These are phyloP conservation scores for Hypoxylon lienhwacheense DNA, from an alignment of 495 filamentous ascomycete species.

Conservation along the genomic window DNA sequence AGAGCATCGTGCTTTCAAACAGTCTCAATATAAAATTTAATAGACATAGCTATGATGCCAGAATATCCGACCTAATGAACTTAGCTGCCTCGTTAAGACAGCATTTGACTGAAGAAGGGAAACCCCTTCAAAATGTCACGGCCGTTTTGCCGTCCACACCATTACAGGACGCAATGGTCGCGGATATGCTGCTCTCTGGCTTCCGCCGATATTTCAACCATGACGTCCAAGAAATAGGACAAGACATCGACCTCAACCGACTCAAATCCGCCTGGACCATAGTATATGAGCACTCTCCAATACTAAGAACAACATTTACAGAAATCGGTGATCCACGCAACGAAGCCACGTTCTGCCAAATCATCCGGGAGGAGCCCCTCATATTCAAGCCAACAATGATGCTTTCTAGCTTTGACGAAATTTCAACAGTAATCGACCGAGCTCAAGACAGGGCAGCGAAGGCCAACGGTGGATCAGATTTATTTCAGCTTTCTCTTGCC, in stretches of 20 bases:
- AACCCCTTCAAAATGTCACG: slow-evolving; percentile 45
- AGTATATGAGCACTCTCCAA: slow-evolving; percentile 62
- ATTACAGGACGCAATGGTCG: slow-evolving; percentile 81
- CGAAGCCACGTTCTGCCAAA: slow-evolving; percentile 63
- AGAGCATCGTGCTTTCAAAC: slow-evolving; percentile 46
- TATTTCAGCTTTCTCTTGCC: slow-evolving; percentile 50
- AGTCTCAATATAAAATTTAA: not conserved
- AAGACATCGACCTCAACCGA: slow-evolving; percentile 50
- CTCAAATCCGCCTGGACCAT: slow-evolving; percentile 63
- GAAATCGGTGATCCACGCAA: slow-evolving; percentile 60
- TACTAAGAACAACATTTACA: slow-evolving; percentile 74
- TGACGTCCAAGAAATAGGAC: slow-evolving; percentile 61
- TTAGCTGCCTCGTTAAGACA: slow-evolving; percentile 18
- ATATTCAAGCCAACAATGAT: slow-evolving; percentile 13
- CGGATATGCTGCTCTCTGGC: slow-evolving; percentile 67
- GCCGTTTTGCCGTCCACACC: slow-evolving; percentile 66
- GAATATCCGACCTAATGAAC: not conserved
- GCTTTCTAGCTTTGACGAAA: slow-evolving; percentile 28
- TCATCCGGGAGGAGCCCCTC: slow-evolving; percentile 49
- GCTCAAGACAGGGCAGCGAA: slow-evolving; percentile 38
- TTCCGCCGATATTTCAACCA: slow-evolving; percentile 79
- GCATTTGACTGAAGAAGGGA: slow-evolving; percentile 1
- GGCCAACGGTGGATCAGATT: slow-evolving; percentile 24
- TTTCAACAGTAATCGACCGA: slow-evolving; percentile 32
- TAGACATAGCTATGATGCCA: not conserved